Conservation (phyloP, 805 yeast species). For the Wickerhamiella allomyrinae region DNA sequence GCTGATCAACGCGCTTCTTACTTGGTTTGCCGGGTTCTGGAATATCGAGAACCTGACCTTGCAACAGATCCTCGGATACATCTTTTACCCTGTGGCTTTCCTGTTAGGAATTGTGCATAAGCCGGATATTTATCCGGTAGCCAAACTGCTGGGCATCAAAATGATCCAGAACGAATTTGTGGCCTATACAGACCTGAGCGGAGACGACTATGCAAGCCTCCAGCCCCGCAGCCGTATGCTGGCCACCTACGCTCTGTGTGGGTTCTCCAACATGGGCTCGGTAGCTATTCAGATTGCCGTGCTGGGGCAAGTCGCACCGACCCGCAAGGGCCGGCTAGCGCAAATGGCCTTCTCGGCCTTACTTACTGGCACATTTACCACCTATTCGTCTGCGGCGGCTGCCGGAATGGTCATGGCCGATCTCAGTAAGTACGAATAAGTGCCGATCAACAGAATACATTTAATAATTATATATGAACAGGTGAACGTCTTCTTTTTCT, state of each 20-base stretch:
- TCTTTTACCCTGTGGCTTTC: slow-evolving; percentile 47
- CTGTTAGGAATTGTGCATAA: slow-evolving; percentile 41
- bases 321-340: slow-evolving; percentile 35
- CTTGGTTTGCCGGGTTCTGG: slow-evolving; percentile 53
- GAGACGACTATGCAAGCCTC: slow-evolving; percentile 32
- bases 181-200: slow-evolving; percentile 33
- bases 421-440: slow-evolving; percentile 17
- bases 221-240: slow-evolving; percentile 38
- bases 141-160: slow-evolving; percentile 41
- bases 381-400: slow-evolving; percentile 41
- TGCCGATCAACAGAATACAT: too few species aligned
- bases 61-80: slow-evolving; percentile 42
- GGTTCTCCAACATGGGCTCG: slow-evolving; percentile 49
- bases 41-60: slow-evolving; percentile 37
- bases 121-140: slow-evolving; percentile 35
- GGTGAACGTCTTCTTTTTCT: background rate
- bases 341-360: slow-evolving; percentile 35
- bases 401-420: slow-evolving; percentile 52
- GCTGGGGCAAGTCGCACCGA: slow-evolving; percentile 40
- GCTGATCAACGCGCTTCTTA: slow-evolving; percentile 38
- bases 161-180: slow-evolving; percentile 50
- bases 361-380: slow-evolving; percentile 38
- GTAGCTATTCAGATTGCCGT: slow-evolving; percentile 50
- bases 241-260: slow-evolving; percentile 50
- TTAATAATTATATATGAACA: too few species aligned